Evolutionary conservation across 768 basidiomycete species (phyloP).

Genomic region (Mycena olivaceomarginata): DNA sequence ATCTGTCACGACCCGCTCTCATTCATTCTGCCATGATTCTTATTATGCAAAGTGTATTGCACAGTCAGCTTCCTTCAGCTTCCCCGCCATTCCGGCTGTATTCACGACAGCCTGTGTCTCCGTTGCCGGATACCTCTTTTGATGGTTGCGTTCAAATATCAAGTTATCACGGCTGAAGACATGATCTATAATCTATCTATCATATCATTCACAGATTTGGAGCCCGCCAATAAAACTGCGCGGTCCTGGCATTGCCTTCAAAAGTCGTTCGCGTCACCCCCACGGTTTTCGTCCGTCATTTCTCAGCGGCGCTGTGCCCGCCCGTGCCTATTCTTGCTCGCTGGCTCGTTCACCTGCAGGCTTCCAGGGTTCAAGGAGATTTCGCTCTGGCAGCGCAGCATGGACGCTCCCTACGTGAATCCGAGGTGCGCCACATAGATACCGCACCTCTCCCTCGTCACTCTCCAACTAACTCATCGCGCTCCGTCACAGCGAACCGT

Average conservation of each 20-base stretch:
- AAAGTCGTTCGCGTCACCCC: neutral
- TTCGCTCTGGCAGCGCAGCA: constrained; percentile 14
- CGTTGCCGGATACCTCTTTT: neutral
- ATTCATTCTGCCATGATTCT: too few species aligned
- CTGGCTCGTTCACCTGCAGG: neutral
- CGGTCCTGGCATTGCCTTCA: neutral
- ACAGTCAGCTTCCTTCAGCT: neutral
- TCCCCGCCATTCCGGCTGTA: neutral
- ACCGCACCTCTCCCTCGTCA: neutral
- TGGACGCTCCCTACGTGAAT: neutral
- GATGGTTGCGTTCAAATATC: neutral
- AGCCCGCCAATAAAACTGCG: neutral
- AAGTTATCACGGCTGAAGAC: neutral
- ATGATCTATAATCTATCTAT: too few species aligned
- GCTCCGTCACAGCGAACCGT: constrained; percentile 3
- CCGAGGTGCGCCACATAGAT: neutral
- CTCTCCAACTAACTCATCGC: neutral
- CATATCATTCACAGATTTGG: neutral
- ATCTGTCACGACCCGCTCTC: too few species aligned
- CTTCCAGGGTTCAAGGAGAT: neutral
- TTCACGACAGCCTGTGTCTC: neutral
- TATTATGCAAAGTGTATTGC: neutral
- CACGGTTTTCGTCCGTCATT: neutral
- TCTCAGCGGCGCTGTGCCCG: constrained; percentile 1
- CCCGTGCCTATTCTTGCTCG: neutral